Base-by-base conservation (phyloP, 345 rosid genomes). In the Gossypium raimondii region DNA sequence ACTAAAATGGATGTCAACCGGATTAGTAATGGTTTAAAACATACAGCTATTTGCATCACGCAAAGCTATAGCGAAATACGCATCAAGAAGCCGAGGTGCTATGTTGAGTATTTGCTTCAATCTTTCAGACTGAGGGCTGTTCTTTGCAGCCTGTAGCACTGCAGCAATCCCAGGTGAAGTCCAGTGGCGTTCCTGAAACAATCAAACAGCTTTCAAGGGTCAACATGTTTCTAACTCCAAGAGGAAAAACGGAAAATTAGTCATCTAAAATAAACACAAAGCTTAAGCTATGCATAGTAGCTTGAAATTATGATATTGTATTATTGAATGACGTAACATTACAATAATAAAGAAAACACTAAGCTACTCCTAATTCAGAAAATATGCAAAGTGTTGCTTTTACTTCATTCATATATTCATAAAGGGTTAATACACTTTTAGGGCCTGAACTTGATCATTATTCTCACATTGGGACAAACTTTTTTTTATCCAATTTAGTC, bases 11-110 rank as follows among this genome's bases (percentile, higher is more conserved):
- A 72, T 57, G 58, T 58, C 20, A 18, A 48, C 70, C 66, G 69
- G 69, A 83, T 16, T 51, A 27, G 27, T 22, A 38, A 77, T 11
- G 34, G 1, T 6, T 29, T 75, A 64, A 58, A 65, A 81, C 97
- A 29, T 88, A 94, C 98, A 92, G 78, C 92, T 88, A 85, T 88
- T 87, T 64, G 86, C 89, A 78, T 91, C 93, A 25, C 75, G 93
- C 67, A 91, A 78, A 18, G 92, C 87, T 75, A 90, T 75, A 62
- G 91, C 74, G 74, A 89, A 95, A 86, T 89, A 95, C 41, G 80
- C 63, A 78, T 91, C 94, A 75, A 95, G 94, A 82, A 95, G 89
- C 81, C 80, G 81, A 59, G 97, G 95, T 45, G 92, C 82, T 74
- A 94, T 80, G 56, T 87, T 86, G 63, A 90, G 87, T 50, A 89